Conservation (phyloP, 768 basidiomycete species). For the Erythrobasidium yunnanense region DNA sequence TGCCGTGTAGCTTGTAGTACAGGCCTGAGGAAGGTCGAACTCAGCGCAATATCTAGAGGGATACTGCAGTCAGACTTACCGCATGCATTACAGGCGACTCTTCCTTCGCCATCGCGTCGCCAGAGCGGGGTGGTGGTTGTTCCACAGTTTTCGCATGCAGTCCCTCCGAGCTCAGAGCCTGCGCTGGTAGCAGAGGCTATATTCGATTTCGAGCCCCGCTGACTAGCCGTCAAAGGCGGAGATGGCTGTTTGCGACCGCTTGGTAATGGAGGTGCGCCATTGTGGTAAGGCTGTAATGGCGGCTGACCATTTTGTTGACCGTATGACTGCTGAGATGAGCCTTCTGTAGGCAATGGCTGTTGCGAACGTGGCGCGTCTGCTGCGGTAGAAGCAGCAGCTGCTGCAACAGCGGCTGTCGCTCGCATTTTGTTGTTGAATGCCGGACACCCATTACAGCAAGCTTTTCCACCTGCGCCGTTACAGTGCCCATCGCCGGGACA, state of each 20-base stretch:
- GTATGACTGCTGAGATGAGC: too few species aligned
- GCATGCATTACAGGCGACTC: conserved; percentile 47
- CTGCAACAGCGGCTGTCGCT: conserved; percentile 38
- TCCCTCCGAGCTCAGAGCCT: conserved; percentile 22
- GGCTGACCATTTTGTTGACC: too few species aligned
- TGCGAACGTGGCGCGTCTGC: too few species aligned
- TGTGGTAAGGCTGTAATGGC: too few species aligned
- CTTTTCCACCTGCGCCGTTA: conserved; percentile 90
- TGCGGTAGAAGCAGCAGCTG: not conserved
- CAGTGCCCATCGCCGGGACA: conserved; percentile 97
- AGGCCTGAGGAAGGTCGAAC: conserved; percentile 52
- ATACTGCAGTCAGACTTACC: conserved; percentile 41
- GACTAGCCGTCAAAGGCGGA: not conserved
- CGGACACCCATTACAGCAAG: conserved; percentile 87
- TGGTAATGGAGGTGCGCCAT: too few species aligned
- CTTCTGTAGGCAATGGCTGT: too few species aligned
- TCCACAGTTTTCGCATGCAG: conserved; percentile 38
- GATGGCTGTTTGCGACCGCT: too few species aligned
- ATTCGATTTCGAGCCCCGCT: not conserved
- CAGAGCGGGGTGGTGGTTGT: conserved; percentile 46
- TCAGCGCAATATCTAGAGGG: too few species aligned
- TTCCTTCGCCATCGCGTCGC: conserved; percentile 46
- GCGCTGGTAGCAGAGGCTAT: not conserved
- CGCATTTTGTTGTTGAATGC: conserved; percentile 79
- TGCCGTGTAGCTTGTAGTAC: conserved; percentile 96